Evolutionary conservation across 139 green algal genomes (phyloP), one percentile per base, ranked within the genome.

Genomic region (Diplosphaera chodatii): DNA sequence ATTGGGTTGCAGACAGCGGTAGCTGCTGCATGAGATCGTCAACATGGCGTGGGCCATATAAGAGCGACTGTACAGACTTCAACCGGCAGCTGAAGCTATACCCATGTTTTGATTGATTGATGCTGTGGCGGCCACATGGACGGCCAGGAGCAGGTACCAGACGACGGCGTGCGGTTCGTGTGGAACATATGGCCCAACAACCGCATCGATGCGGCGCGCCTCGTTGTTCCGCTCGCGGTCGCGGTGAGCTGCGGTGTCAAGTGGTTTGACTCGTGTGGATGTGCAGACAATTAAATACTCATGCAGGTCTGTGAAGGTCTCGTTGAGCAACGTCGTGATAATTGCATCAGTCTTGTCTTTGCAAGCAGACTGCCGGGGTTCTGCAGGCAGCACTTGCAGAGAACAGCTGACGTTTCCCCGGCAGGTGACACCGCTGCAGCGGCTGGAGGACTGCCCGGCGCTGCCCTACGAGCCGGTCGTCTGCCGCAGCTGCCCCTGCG

Each of bases 171-270:
- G 29, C 76, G 85, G 18, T 74, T 91, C 20, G 73, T 77, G 4
- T 88, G 79, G 79, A 91, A 91, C 73, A 74, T 86, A 1, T 91
- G 85, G 85, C 85, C 85, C n/a, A 76, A 34, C 25, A 78, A 55
- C 32, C 68, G 74, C 33, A 63, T 90, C 18, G 85, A 91, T 63
- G 85, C 85, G 27, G 64, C 31, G 20, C 66, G 73, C 23, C 40
- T 73, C 8, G 34, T 73, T 4, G 69, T 78, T 13, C 73, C 73
- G 6, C 56, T 78, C 2, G 73, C 34, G 1, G 20, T 69, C 16
- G 63, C 72, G 56, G 66, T 78, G 16, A 73, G 66, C 62, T 18
- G 10, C 20, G 10, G 28, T 33, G 62, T 2, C n/a, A n/a, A n/a
- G n/a, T n/a, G n/a, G 6, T 5, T 27, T 37, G 63, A 22, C 63